Conservation (phyloP, 345 rosid genomes). For the Isatis tinctoria region DNA sequence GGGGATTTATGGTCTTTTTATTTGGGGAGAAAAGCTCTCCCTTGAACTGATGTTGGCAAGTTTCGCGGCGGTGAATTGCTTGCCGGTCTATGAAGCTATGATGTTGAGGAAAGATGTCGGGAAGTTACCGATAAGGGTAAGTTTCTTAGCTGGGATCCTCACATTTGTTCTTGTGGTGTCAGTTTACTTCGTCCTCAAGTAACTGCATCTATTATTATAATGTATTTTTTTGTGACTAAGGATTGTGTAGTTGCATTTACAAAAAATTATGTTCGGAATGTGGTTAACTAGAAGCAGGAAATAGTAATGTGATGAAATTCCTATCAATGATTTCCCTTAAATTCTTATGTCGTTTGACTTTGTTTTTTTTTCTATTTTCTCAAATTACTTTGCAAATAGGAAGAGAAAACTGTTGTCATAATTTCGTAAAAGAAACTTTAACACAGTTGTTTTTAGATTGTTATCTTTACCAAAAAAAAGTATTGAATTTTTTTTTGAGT, state of each 20-base stretch:
- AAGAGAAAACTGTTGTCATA: too few species aligned
- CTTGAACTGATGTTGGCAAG: conserved; percentile 48
- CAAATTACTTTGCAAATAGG: too few species aligned
- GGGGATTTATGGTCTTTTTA: conserved; percentile 27
- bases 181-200: conserved; percentile 16
- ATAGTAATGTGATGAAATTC: neutral
- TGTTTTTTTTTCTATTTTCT: too few species aligned
- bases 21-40: conserved; percentile 19
- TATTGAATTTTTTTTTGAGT: too few species aligned
- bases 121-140: conserved; percentile 32
- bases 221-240: too few species aligned
- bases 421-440: too few species aligned
- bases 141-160: conserved; percentile 30
- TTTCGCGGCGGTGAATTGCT: conserved; percentile 40
- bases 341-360: too few species aligned
- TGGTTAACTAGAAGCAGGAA: neutral
- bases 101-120: conserved; percentile 56
- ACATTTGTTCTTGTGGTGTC: conserved; percentile 23
- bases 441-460: too few species aligned
- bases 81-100: conserved; percentile 61
- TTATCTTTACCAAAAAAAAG: too few species aligned
- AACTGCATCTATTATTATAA: neutral
- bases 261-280: neutral
- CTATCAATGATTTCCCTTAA: neutral
- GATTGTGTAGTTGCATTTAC: neutral